Evolutionary conservation across 1,139 yeast genomes (phyloP).

Genomic region (Debaryomyces sp.): DNA sequence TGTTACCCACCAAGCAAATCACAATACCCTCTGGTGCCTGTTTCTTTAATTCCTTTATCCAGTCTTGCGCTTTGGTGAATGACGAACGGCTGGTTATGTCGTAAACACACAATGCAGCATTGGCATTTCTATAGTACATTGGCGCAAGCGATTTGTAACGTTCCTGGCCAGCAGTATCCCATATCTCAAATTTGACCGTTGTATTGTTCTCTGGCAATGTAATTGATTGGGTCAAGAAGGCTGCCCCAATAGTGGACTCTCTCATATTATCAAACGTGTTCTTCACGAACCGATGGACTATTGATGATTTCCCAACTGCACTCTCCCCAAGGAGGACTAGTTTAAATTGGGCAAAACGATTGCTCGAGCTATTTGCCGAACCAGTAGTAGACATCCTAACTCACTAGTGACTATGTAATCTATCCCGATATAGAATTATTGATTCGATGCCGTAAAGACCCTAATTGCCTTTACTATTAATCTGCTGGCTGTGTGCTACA

Average conservation of each 20-base stretch:
- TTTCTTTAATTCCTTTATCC: conserved; percentile 94
- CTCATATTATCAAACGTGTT: conserved; percentile 93
- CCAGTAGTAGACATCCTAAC: conserved; percentile 10
- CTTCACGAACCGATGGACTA: conserved; percentile 49
- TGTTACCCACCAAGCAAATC: conserved; percentile 88
- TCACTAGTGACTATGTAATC: not conserved
- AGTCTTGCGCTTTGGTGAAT: conserved; percentile 84
- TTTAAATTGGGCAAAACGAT: conserved; percentile 45
- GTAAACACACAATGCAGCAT: conserved; percentile 40
- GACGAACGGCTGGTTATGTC: conserved; percentile 54
- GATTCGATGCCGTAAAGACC: not conserved
- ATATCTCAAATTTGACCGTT: conserved; percentile 48
- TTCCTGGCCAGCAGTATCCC: conserved; percentile 58
- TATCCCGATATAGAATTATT: not conserved
- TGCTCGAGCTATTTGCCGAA: conserved; percentile 5
- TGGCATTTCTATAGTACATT: conserved; percentile 52
- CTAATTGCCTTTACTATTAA: not conserved
- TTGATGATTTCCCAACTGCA: conserved; percentile 53
- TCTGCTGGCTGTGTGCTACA: conserved; percentile 7
- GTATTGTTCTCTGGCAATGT: conserved; percentile 40
- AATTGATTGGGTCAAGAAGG: conserved; percentile 89
- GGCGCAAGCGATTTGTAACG: conserved; percentile 51
- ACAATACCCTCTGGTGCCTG: conserved; percentile 86
- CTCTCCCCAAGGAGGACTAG: conserved; percentile 51
- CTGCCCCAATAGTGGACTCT: conserved; percentile 97